A percentile compares a stretch with the other conserved stretches of the same genome.
Evolutionary conservation across 352 stramenopile species (phyloP).

Genomic region (Salisapilia sapeloensis): DNA sequence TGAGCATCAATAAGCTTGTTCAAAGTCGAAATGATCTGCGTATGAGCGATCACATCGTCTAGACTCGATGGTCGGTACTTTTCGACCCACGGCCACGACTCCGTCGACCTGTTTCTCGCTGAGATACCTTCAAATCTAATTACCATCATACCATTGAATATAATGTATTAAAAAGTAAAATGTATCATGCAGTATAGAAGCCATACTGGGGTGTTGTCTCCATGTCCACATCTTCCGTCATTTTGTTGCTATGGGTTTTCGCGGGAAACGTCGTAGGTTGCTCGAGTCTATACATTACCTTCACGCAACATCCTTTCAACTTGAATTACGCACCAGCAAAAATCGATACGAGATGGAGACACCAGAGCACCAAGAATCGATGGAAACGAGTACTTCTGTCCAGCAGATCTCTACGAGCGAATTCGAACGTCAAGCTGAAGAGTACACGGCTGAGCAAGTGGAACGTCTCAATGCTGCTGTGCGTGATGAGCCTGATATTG

Average conservation of each 20-base stretch:
- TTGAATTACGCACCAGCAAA: no score
- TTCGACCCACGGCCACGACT: constrained; percentile 93
- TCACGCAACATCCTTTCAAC: no score
- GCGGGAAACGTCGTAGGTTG: no score
- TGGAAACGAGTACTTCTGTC: not conserved
- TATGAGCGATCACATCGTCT: constrained; percentile 91
- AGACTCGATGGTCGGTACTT: constrained; percentile 94
- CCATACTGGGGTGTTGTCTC: no score
- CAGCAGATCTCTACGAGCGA: constrained; percentile 29
- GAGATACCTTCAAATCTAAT: constrained; percentile 77
- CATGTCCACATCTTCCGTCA: no score
- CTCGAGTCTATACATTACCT: no score
- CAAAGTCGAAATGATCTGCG: constrained; percentile 94
- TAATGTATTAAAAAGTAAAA: no score
- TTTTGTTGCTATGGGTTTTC: no score
- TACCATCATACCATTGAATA: not conserved
- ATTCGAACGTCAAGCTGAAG: constrained; percentile 43
- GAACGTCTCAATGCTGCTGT: constrained; percentile 43
- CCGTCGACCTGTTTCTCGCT: constrained; percentile 56
- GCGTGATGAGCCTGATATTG: constrained; percentile 24
- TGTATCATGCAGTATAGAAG: no score
- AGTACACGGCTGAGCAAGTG: constrained; percentile 46
- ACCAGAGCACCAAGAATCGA: no score
- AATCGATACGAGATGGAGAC: no score
- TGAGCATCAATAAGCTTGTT: constrained; percentile 92